phyloP scores from a whole-genome alignment of 1,284 basidiomycete species.

The Puccinia novopanici region DNA sequence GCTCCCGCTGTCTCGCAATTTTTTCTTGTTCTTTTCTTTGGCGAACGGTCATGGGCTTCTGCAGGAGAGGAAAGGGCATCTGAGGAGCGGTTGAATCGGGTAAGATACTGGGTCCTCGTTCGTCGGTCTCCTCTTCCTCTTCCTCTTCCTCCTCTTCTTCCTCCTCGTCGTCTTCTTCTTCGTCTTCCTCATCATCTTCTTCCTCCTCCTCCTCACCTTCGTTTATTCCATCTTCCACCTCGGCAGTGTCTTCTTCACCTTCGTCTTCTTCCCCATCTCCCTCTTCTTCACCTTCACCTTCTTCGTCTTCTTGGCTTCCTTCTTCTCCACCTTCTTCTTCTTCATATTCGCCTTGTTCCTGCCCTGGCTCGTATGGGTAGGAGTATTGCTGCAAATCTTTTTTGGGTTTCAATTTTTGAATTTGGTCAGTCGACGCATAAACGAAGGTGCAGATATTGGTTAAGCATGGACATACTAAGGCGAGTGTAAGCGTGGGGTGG shows the following conservation, averaged over 20 bases:
- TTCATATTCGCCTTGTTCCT: conserved; percentile 62
- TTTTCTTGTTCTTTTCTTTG: conserved; percentile 48
- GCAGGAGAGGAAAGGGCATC: background rate
- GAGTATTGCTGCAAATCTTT: conserved; percentile 9
- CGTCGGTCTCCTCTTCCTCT: conserved; percentile 9
- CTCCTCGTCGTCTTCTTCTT: conserved; percentile 26
- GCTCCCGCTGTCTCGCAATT: conserved; percentile 33
- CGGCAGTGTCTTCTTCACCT: conserved; percentile 45
- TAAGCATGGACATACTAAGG: background rate
- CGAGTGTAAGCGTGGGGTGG: background rate
- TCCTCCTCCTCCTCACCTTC: conserved; percentile 33
- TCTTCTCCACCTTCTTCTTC: conserved; percentile 60
- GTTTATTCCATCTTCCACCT: conserved; percentile 49
- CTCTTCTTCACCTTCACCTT: conserved; percentile 61
- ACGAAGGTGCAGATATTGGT: background rate
- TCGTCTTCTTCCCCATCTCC: conserved; percentile 57
- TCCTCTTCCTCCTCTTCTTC: conserved; percentile 29
- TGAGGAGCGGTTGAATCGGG: conserved; percentile 8
- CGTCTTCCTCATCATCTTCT: conserved; percentile 1
- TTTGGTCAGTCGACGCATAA: background rate
- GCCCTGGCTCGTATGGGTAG: conserved; percentile 6
- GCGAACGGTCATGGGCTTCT: conserved; percentile 26
- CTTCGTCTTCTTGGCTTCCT: conserved; percentile 58
- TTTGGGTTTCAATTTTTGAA: background rate
- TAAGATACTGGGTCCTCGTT: background rate